Evolutionary conservation across 306 rosid species (phyloP).

Genomic region (Quercus variabilis): DNA sequence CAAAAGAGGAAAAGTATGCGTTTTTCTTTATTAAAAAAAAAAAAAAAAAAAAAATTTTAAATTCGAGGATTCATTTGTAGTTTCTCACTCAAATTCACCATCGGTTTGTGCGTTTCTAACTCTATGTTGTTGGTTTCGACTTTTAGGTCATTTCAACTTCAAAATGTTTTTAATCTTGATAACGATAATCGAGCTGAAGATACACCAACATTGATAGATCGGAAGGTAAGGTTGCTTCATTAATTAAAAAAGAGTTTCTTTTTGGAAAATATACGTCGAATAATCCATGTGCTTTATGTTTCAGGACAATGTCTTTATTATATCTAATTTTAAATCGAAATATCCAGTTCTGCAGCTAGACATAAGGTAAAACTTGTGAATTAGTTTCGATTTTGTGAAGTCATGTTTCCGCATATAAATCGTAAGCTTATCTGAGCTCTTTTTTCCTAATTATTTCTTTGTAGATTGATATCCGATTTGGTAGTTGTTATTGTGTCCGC

Average conservation of each 20-base stretch:
- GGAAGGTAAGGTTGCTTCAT: slow-evolving; percentile 61
- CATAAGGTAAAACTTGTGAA: slow-evolving; percentile 50
- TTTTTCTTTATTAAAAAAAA: no score
- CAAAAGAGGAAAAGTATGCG: slow-evolving; percentile 88
- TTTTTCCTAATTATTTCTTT: slow-evolving; percentile 18
- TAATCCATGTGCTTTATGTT: slow-evolving; percentile 11
- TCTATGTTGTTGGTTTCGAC: slow-evolving; percentile 19
- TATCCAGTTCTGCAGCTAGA: slow-evolving; percentile 92
- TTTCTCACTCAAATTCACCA: slow-evolving; percentile 13
- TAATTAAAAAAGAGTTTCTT: not conserved
- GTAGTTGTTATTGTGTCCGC: slow-evolving; percentile 98
- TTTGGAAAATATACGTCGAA: not conserved
- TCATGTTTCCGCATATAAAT: not conserved
- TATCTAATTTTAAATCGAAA: slow-evolving; percentile 89
- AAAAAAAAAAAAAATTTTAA: not conserved
- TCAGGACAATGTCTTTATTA: slow-evolving; percentile 94
- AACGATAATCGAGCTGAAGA: slow-evolving; percentile 83
- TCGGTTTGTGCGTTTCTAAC: not conserved
- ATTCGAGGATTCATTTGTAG: slow-evolving; percentile 7
- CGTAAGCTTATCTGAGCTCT: slow-evolving; percentile 14
- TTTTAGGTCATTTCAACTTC: slow-evolving; percentile 72
- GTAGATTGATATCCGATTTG: slow-evolving; percentile 90
- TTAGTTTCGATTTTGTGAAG: not conserved
- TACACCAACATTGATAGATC: slow-evolving; percentile 91
- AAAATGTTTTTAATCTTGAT: slow-evolving; percentile 77